phyloP scores from a whole-genome alignment of 768 basidiomycete genomes.

The Cantharellus anzutake region DNA sequence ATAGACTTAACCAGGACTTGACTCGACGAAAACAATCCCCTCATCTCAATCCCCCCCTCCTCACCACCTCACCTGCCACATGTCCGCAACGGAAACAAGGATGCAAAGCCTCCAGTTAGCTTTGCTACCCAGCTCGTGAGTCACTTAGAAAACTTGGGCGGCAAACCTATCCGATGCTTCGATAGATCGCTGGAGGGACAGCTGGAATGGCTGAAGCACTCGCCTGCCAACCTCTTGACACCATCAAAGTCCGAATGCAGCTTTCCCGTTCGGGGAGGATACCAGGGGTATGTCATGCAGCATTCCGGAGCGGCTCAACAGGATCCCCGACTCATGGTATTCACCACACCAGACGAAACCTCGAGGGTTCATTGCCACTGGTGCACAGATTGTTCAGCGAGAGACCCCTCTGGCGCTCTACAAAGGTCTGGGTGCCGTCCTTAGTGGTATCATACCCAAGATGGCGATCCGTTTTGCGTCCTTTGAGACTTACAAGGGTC shows the following conservation, averaged over 20 bases:
- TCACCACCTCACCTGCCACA: too few relatives aligned
- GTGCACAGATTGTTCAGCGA: constrained; percentile 63
- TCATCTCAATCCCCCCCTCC: too few relatives aligned
- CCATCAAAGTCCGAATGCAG: constrained; percentile 99
- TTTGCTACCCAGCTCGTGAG: constrained; percentile 66
- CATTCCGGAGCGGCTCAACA: neutral
- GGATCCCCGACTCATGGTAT: neutral
- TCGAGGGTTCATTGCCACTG: constrained; percentile 84
- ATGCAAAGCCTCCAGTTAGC: constrained; percentile 28
- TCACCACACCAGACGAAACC: constrained; percentile 50
- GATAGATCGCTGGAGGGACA: constrained; percentile 59
- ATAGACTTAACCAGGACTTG: too few relatives aligned
- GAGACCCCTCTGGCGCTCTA: constrained; percentile 93
- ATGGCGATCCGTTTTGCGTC: constrained; percentile 98
- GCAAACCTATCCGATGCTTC: neutral
- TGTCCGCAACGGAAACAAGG: neutral
- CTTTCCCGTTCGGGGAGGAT: constrained; percentile 60
- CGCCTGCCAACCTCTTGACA: constrained; percentile 83
- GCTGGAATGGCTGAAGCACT: constrained; percentile 91
- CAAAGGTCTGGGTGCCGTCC: constrained; percentile 93
- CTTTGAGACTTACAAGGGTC: constrained; percentile 86
- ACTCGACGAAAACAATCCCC: too few relatives aligned
- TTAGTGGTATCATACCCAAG: constrained; percentile 94
- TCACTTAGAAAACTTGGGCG: neutral
- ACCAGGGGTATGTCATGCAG: constrained; percentile 41